These are phyloP conservation scores for Peniophora sp. DNA, from an alignment of 1,284 basidiomycete genomes.

Conservation along the genomic window DNA sequence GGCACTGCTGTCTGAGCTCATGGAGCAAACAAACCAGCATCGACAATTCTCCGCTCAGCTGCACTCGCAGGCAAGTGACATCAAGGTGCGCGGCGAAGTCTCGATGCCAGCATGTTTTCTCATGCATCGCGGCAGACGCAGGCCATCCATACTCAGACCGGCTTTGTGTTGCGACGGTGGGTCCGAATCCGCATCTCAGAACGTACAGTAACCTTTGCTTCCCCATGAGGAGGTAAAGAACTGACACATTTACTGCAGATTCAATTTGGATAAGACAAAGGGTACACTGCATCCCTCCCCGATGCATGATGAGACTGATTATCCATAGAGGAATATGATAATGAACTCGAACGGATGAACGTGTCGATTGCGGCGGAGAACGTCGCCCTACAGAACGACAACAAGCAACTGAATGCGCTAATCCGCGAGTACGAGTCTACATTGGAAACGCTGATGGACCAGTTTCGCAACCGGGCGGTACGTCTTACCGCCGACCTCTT, in stretches of 20 bases:
- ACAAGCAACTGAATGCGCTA: conserved; percentile 86
- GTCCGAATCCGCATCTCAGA: conserved; percentile 14
- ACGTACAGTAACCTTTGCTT: too few species aligned
- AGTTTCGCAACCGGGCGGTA: conserved; percentile 88
- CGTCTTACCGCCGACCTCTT: conserved; percentile 24
- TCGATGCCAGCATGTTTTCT: neutral
- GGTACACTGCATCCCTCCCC: conserved; percentile 36
- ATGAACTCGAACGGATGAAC: conserved; percentile 91
- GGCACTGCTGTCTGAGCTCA: conserved; percentile 69
- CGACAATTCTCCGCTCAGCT: conserved; percentile 50
- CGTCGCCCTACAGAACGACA: conserved; percentile 83
- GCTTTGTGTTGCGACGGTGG: conserved; percentile 84
- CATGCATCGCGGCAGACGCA: conserved; percentile 36
- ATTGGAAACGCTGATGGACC: conserved; percentile 90
- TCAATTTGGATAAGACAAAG: conserved; percentile 88
- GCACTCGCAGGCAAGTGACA: conserved; percentile 60
- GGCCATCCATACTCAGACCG: conserved; percentile 69
- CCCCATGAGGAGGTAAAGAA: conserved; percentile 1
- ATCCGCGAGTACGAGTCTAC: conserved; percentile 97
- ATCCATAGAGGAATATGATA: conserved; percentile 79
- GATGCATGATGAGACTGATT: neutral
- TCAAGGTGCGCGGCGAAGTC: conserved; percentile 56
- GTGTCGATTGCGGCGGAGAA: conserved; percentile 80
- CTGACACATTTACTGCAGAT: conserved; percentile 33
- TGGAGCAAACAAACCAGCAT: conserved; percentile 81